phyloP scores from a whole-genome alignment of 169 alveolate species.

The Plasmodium chabaudi region DNA sequence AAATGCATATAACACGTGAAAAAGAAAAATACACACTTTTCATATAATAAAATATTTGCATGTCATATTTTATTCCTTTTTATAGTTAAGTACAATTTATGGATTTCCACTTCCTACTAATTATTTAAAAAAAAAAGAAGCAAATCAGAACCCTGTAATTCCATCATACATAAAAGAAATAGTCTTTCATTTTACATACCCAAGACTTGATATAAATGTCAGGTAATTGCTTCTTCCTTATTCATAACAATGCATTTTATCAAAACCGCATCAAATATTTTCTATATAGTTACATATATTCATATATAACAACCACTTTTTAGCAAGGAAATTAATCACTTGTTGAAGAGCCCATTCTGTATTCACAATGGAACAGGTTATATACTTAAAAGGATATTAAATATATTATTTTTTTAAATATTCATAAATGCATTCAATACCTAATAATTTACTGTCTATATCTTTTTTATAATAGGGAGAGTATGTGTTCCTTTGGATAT shows the following conservation, averaged over 20 bases:
- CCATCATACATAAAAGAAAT: slow-evolving; percentile 79
- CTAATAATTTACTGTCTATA: not conserved
- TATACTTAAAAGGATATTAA: not conserved
- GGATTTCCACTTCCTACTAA: slow-evolving; percentile 67
- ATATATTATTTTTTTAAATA: not conserved
- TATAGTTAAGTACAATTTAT: slow-evolving; percentile 37
- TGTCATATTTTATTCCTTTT: slow-evolving; percentile 14
- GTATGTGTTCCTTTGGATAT: slow-evolving; percentile 89
- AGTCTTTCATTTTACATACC: slow-evolving; percentile 86
- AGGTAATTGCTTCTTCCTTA: slow-evolving; percentile 49
- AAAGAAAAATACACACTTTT: no score
- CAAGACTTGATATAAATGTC: slow-evolving; percentile 87
- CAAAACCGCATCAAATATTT: no score
- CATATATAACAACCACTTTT: not conserved
- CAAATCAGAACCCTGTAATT: slow-evolving; percentile 18
- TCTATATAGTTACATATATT: no score
- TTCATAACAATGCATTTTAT: no score
- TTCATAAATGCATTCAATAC: not conserved
- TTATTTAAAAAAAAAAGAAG: slow-evolving; percentile 35
- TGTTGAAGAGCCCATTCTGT: slow-evolving; percentile 93
- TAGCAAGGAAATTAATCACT: slow-evolving; percentile 91
- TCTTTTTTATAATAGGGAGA: slow-evolving; percentile 78
- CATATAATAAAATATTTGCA: no score
- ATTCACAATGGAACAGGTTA: slow-evolving; percentile 93
- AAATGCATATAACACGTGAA: not conserved